These are phyloP conservation scores for Entamoeba invadens DNA, from an alignment of 208 protist genomes.

Conservation along the genomic window DNA sequence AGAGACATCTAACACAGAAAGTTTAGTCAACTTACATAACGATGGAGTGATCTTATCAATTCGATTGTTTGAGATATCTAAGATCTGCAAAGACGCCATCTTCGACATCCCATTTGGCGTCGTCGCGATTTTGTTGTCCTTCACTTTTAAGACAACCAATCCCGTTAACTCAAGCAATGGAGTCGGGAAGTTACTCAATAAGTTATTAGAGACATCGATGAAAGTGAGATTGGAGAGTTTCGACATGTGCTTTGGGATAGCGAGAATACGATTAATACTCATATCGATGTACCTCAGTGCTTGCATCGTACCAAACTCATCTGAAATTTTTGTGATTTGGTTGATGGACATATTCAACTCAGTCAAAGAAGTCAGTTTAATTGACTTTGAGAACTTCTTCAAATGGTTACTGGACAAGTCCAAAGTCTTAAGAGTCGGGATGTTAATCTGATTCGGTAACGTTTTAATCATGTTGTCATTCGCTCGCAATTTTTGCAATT, in stretches of 20 bases:
- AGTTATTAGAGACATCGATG: not conserved
- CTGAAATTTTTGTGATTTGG: not conserved
- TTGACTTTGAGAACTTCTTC: not conserved
- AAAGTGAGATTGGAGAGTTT: not conserved
- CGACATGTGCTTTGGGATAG: not conserved
- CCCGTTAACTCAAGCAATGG: not conserved
- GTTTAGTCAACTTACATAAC: not conserved
- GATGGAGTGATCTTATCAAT: not conserved
- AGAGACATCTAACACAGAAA: not conserved
- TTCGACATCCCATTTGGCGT: not conserved
- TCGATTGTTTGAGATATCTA: not conserved
- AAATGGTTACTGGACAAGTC: not conserved
- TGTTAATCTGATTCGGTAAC: not conserved
- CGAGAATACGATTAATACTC: not conserved
- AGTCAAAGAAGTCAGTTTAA: not conserved
- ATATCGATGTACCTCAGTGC: not conserved
- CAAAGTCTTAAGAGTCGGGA: not conserved
- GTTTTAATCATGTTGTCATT: not conserved
- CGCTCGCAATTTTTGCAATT: not conserved
- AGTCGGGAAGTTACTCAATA: not conserved
- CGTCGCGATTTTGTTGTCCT: not conserved
- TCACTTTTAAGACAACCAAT: not conserved
- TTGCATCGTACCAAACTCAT: not conserved
- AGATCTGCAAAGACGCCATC: not conserved
- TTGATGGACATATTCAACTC: not conserved